Base-by-base conservation (phyloP, 768 basidiomycete genomes). In the Lepiota venenata region DNA sequence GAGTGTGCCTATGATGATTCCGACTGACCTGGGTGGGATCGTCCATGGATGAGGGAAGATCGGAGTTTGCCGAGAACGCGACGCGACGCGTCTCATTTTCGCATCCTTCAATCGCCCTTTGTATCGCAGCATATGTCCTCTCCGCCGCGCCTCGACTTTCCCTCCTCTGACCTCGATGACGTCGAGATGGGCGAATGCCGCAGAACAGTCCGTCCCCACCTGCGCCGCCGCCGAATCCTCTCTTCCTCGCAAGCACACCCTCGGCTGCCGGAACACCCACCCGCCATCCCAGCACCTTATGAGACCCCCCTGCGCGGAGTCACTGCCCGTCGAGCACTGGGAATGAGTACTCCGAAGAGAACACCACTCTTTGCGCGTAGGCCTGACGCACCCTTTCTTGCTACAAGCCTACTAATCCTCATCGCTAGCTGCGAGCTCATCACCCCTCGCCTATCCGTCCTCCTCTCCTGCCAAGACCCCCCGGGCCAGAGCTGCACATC, bases 71-170 rank as follows among this genome's bases (percentile, higher is more conserved):
- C 51, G 51, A 45, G 63, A 67, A 72, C 81, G 81, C 78, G 79
- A 71, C 79, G 77, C 77, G 80, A 69, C 79, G 74, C 77, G 78
- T 66, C 61, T 57, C 51, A 49, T 27, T 56, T 50, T 47, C 39
- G 57, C 58, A 60, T 64, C 55, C 58, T 22, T 52, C 25, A 25
- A 5, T 25, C 25, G 39, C 42, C 50, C 58, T 59, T 49, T n/a
- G n/a, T n/a, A 47, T 55, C 58, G 39, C 18, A 18, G 21, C 25
- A 2, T 5, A 86, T 87, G 84, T 85, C 84, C 7, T 86, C 83
- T 39, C 84, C 83, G 21, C 83, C 83, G 16, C 72, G 77, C 32
- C 66, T 85, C 37, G 82, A 86, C 60, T 85, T 85, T 62, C 84
- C 84, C 3, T 75, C 82, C 1, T 85, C 83, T 4, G 85, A 85